Conservation (phyloP, 1,139 yeast genomes). For the Kodamaea sp. region DNA sequence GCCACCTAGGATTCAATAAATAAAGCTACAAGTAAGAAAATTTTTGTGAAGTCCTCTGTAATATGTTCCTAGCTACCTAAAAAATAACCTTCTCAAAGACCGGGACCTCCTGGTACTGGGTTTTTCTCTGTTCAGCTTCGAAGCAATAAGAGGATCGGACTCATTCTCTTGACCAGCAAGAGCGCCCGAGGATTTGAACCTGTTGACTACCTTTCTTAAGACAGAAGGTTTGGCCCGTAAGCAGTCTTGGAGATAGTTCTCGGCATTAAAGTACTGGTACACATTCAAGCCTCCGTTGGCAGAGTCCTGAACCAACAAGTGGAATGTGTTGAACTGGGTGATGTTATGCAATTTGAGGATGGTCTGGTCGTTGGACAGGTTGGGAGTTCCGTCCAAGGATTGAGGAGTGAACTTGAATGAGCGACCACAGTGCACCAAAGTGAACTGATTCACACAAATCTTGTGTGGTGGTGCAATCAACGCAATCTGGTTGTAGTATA, state of each 20-base stretch:
- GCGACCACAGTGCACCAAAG: slow-evolving; percentile 15
- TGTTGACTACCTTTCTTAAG: slow-evolving; percentile 4
- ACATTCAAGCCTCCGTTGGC: slow-evolving; percentile 4
- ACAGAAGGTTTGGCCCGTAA: slow-evolving; percentile 6
- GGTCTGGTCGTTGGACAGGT: slow-evolving; percentile 4
- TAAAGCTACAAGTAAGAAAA: too few relatives aligned
- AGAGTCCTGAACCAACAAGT: slow-evolving; percentile 7
- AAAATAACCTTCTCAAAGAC: slow-evolving; percentile 5
- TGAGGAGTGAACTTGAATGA: slow-evolving; percentile 10
- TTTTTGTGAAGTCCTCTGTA: too few relatives aligned
- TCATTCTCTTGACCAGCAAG: slow-evolving; percentile 5
- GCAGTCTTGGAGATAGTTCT: slow-evolving; percentile 12
- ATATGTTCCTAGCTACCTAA: slow-evolving; percentile 4
- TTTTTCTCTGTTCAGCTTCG: not conserved
- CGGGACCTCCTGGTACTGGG: too few relatives aligned
- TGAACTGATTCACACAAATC: slow-evolving; percentile 16
- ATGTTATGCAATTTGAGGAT: slow-evolving; percentile 10
- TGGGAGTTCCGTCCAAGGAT: slow-evolving; percentile 1
- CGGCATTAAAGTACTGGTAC: slow-evolving; percentile 17
- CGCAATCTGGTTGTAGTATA: slow-evolving; percentile 14
- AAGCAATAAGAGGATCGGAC: too few relatives aligned
- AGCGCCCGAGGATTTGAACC: slow-evolving; percentile 1
- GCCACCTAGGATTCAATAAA: too few relatives aligned
- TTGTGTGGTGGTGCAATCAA: slow-evolving; percentile 8
- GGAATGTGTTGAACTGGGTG: slow-evolving; percentile 11